Evolutionary conservation across 164 flowering plant species (phyloP).

Genomic region (Nymphaea colorata): DNA sequence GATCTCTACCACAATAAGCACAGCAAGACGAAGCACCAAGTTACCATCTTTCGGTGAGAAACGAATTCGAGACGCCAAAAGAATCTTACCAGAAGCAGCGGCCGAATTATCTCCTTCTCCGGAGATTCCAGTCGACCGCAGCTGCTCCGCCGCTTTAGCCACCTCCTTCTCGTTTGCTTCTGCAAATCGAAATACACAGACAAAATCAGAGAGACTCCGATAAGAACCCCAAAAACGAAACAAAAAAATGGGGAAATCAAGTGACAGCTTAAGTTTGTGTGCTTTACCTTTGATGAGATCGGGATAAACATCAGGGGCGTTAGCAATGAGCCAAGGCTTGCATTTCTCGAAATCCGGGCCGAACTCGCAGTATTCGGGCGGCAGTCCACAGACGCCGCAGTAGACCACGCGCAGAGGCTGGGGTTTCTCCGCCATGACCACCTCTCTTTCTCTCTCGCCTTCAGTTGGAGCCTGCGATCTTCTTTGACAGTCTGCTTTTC

Average conservation of each 20-base stretch:
- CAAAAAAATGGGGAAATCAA: neutral
- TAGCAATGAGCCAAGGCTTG: conserved; percentile 89
- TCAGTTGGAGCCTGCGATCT: neutral
- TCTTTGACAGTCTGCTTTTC: neutral
- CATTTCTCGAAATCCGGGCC: conserved; percentile 92
- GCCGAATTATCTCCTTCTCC: conserved; percentile 9
- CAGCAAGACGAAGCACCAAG: too few species aligned
- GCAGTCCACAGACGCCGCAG: conserved; percentile 66
- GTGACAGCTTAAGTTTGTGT: neutral
- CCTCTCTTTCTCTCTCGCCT: neutral
- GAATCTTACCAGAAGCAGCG: conserved; percentile 19
- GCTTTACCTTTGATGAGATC: conserved; percentile 62
- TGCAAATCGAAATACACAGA: conserved; percentile 12
- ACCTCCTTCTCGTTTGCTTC: conserved; percentile 50
- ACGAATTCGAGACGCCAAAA: neutral
- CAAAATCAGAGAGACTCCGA: neutral
- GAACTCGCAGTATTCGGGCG: conserved; percentile 91
- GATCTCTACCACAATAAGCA: too few species aligned
- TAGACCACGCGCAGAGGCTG: conserved; percentile 59
- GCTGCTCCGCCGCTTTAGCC: conserved; percentile 51
- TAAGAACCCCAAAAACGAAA: neutral
- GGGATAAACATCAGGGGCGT: conserved; percentile 76
- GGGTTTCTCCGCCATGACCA: conserved; percentile 73
- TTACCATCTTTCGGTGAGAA: too few species aligned
- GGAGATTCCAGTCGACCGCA: conserved; percentile 44